Evolutionary conservation across 2,329 filamentous ascomycete genomes (phyloP), one percentile per base, ranked within the genome.

Genomic region (Fusarium humuli): DNA sequence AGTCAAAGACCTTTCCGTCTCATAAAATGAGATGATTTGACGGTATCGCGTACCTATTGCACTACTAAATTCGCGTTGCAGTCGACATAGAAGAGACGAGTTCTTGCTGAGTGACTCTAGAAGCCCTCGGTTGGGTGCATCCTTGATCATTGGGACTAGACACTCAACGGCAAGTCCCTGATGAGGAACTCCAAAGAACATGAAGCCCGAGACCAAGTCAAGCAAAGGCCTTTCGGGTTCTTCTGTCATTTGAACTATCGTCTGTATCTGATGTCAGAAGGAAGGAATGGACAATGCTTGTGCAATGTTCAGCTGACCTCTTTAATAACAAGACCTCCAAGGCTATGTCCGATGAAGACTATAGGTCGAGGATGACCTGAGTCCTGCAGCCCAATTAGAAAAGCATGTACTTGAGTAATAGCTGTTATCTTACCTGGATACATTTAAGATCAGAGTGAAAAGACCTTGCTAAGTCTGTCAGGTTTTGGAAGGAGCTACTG

Each of bases 171-270:
- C 46, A 0, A 62, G 18, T 0, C 55, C 59, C 25, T 25, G 30
- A 10, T 62, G 59, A 2, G 55, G 59, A 5, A 62, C 59, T 0
- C 59, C 59, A 32, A 62, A 60, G 8, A 62, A 62, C 3, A 32
- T 22, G 2, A 62, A 60, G 0, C 30, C 59, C 1, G 20, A 27
- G 2, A 62, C 3, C 0, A 9, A 11, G 4, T 45, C 14, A 0
- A 52, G 14, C 4, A 41, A 5, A 0, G 34, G 4, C 2, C 9
- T 7, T 25, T 25, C 23, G 23, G 45, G 23, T 1, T 59, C 29
- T 11, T 45, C 45, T 10, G 29, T 2, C 0, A 46, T 2, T 12
- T 22, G 5, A 6, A 45, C 16, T 6, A 60, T 16, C 1, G 55
- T 22, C 55, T 57, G 6, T n/a, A n/a, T n/a, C n/a, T n/a, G n/a